These are phyloP conservation scores for Atkinsonella hypoxylon DNA, from an alignment of 2,329 filamentous ascomycete species.

Conservation along the genomic window DNA sequence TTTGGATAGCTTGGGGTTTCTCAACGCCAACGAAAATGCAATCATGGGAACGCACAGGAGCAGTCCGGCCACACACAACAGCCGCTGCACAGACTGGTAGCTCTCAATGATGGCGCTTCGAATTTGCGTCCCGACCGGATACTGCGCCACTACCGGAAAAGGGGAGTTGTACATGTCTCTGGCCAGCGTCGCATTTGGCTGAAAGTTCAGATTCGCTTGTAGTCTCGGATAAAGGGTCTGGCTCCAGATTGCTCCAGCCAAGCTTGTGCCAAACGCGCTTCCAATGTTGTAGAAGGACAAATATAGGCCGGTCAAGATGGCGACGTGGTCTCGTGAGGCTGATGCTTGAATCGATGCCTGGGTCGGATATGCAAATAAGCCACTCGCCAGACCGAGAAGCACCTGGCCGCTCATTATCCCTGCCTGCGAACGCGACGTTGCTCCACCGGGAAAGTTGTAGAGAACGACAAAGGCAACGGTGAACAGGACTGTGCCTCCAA, in stretches of 20 bases:
- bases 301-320: slow-evolving; percentile 42
- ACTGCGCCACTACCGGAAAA: slow-evolving; percentile 42
- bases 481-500: slow-evolving; percentile 41
- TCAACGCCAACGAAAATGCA: slow-evolving; percentile 27
- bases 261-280: slow-evolving; percentile 43
- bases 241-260: slow-evolving; percentile 51
- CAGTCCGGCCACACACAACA: slow-evolving; percentile 36
- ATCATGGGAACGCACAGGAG: slow-evolving; percentile 37
- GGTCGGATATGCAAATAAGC: slow-evolving; percentile 44
- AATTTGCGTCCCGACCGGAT: slow-evolving; percentile 35
- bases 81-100: slow-evolving; percentile 34
- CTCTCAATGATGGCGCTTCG: slow-evolving; percentile 43
- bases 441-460: slow-evolving; percentile 38
- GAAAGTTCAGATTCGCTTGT: slow-evolving; percentile 28
- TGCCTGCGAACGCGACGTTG: slow-evolving; percentile 33
- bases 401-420: slow-evolving; percentile 49
- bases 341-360: slow-evolving; percentile 48
- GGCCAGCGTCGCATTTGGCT: slow-evolving; percentile 32
- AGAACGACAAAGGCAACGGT: slow-evolving; percentile 43
- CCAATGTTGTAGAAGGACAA: slow-evolving; percentile 45
- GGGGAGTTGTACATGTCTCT: slow-evolving; percentile 43
- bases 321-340: slow-evolving; percentile 41
- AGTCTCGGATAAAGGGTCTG: slow-evolving; percentile 40
- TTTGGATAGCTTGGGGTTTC: slow-evolving; percentile 34
- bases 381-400: slow-evolving; percentile 46